phyloP scores from a whole-genome alignment of 148 eudicot species.

The Mesembryanthemum crystallinum region DNA sequence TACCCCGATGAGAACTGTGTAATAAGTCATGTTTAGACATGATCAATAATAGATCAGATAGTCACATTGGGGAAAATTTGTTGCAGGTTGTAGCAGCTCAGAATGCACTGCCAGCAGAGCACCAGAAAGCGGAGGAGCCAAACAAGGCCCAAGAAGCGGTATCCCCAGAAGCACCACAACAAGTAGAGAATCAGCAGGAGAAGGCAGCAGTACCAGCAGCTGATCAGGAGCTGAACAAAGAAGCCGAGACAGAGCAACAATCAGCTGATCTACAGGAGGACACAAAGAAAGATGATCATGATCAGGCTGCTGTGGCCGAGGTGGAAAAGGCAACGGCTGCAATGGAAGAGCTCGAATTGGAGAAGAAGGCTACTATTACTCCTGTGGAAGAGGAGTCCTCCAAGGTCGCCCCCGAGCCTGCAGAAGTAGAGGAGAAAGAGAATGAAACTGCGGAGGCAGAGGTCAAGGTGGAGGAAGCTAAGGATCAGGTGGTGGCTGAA shows the following conservation, averaged over 20 bases:
- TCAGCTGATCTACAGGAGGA: neutral
- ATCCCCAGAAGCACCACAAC: neutral
- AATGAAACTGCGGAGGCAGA: neutral
- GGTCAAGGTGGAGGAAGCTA: neutral
- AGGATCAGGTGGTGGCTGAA: neutral
- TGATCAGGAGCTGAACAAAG: neutral
- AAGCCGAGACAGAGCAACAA: neutral
- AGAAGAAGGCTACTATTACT: neutral
- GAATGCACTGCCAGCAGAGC: constrained; percentile 23
- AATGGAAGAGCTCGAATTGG: constrained; percentile 1
- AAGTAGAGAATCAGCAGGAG: neutral
- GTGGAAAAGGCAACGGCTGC: neutral
- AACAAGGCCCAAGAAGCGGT: neutral
- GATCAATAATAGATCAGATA: no score
- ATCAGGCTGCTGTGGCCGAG: no score
- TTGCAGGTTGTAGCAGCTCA: constrained; percentile 32
- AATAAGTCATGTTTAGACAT: neutral
- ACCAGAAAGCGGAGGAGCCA: constrained; percentile 11
- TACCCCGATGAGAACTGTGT: no score
- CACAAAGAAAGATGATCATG: neutral
- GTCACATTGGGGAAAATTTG: no score
- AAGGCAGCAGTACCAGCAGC: neutral
- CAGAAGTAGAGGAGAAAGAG: neutral
- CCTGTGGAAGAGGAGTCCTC: neutral
- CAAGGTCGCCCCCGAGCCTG: constrained; percentile 9